Conservation (phyloP, 805 yeast species). For the Candida wancherniae region DNA sequence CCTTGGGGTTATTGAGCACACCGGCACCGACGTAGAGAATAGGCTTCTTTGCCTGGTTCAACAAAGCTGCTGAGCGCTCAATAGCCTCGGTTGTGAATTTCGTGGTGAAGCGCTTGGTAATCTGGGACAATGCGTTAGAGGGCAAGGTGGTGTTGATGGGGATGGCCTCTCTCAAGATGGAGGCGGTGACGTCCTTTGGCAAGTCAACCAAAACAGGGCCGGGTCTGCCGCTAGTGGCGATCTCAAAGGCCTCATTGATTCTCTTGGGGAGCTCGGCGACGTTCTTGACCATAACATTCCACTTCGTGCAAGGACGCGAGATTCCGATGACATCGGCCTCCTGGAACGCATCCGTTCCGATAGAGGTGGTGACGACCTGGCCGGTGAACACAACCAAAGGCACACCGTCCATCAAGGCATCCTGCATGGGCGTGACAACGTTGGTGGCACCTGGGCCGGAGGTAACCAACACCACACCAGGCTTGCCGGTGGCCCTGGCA, state of each 20-base stretch:
- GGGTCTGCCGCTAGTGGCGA: constrained; percentile 93
- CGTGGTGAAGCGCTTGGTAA: constrained; percentile 65
- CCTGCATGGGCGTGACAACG: constrained; percentile 97
- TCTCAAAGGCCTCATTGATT: constrained; percentile 96
- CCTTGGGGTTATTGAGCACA: constrained; percentile 70
- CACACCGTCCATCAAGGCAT: constrained; percentile 94
- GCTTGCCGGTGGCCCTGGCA: constrained; percentile 91
- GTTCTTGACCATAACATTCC: constrained; percentile 98
- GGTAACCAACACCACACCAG: constrained; percentile 97
- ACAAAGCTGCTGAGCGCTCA: constrained; percentile 67
- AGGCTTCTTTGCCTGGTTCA: constrained; percentile 83
- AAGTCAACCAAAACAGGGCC: constrained; percentile 97
- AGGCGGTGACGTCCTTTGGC: constrained; percentile 97
- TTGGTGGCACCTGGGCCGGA: constrained; percentile 99
- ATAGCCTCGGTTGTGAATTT: constrained; percentile 74
- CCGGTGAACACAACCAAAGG: constrained; percentile 97
- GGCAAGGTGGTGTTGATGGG: constrained; percentile 80
- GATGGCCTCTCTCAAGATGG: constrained; percentile 78
- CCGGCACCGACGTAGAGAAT: constrained; percentile 92
- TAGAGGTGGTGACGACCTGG: constrained; percentile 92
- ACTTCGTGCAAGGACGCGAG: constrained; percentile 94
- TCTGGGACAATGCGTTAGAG: constrained; percentile 59
- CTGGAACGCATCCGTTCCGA: constrained; percentile 98
- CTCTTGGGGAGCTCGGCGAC: constrained; percentile 93
- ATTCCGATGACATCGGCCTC: constrained; percentile 98